Percentiles rank a stretch among this genome's conserved stretches.
These are phyloP conservation scores for Colletotrichum kahawae DNA, from an alignment of 2,329 filamentous ascomycete species.

Conservation along the genomic window DNA sequence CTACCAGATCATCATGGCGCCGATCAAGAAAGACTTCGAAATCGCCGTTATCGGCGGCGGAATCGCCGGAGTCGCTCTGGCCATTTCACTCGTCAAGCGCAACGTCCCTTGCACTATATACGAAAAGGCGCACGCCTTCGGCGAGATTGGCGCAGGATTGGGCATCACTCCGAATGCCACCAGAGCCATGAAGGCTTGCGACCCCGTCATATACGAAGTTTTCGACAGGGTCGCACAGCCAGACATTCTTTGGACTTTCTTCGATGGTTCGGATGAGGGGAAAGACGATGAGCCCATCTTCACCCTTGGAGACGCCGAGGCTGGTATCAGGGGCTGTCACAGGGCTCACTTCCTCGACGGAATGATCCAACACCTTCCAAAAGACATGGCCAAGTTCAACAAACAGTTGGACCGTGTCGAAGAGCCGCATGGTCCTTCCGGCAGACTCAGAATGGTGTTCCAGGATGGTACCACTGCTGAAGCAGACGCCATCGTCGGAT, in stretches of 20 bases:
- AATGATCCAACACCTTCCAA: constrained; percentile 40
- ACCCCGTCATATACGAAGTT: constrained; percentile 32
- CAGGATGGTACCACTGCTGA: constrained; percentile 41
- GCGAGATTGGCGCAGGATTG: constrained; percentile 56
- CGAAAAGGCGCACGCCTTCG: constrained; percentile 46
- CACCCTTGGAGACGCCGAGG: not conserved
- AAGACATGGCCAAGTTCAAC: constrained; percentile 26
- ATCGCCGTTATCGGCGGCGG: constrained; percentile 57
- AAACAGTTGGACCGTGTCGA: constrained; percentile 35
- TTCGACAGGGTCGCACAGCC: constrained; percentile 36
- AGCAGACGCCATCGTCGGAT: constrained; percentile 53
- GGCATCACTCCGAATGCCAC: constrained; percentile 56
- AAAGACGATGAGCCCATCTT: not conserved
- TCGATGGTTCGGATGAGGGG: constrained; percentile 7
- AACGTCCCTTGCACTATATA: constrained; percentile 48
- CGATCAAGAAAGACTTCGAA: not conserved
- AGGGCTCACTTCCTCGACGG: constrained; percentile 33
- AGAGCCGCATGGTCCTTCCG: constrained; percentile 6
- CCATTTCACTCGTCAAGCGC: constrained; percentile 46
- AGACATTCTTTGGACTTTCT: constrained; percentile 20
- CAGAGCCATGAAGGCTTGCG: constrained; percentile 40
- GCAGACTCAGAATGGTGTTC: constrained; percentile 35
- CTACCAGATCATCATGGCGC: not conserved
- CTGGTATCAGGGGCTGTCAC: not conserved
- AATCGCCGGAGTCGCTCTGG: constrained; percentile 54